Percentiles rank a stretch among this genome's conserved stretches.
Evolutionary conservation across 2,329 filamentous ascomycete genomes (phyloP).

Genomic region (Rutstroemia sp.): DNA sequence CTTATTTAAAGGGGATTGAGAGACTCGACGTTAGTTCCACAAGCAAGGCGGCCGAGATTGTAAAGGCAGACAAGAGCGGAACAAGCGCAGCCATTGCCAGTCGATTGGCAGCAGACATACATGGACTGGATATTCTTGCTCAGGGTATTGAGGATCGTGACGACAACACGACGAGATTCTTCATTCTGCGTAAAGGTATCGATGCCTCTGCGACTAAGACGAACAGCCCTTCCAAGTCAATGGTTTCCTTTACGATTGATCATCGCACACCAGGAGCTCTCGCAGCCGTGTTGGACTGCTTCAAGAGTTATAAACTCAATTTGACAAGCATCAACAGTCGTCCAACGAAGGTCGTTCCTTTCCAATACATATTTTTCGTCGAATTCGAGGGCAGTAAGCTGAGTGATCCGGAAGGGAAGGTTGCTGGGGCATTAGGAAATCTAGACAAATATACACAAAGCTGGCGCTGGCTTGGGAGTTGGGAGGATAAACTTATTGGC

Average conservation of each 20-base stretch:
- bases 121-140: conserved; percentile 63
- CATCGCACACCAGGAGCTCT: conserved; percentile 75
- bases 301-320: conserved; percentile 66
- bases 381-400: conserved; percentile 66
- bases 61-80: conserved; percentile 49
- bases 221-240: conserved; percentile 49
- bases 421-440: conserved; percentile 52
- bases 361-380: conserved; percentile 93
- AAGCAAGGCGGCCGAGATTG: conserved; percentile 74
- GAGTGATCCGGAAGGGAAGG: conserved; percentile 46
- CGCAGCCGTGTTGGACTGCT: conserved; percentile 72
- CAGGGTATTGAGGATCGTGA: conserved; percentile 62
- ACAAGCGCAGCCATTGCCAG: conserved; percentile 72
- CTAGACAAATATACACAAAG: conserved; percentile 50
- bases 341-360: conserved; percentile 66
- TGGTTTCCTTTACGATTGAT: conserved; percentile 77
- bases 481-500: conserved; percentile 31
- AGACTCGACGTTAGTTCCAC: conserved; percentile 80
- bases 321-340: conserved; percentile 86
- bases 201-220: conserved; percentile 14
- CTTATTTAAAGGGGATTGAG: conserved; percentile 66
- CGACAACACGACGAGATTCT: conserved; percentile 75
- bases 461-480: conserved; percentile 65
- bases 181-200: conserved; percentile 46
- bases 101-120: conserved; percentile 60